Evolutionary conservation across 805 yeast species (phyloP), one percentile per base, ranked within the genome.

Genomic region (Kazachstania africana): DNA sequence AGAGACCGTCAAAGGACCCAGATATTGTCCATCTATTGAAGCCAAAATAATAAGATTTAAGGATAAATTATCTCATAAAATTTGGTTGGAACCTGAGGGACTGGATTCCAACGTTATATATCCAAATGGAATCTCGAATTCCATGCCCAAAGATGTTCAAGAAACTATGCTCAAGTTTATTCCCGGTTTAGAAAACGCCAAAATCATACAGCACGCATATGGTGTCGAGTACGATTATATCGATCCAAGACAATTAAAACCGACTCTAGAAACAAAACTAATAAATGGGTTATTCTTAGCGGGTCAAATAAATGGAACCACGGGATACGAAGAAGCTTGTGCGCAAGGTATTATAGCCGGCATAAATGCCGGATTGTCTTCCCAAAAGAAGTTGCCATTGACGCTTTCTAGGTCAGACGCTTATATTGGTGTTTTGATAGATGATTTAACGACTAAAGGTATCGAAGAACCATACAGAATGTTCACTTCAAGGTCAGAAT

Each of bases 221-320:
- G 99, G 99, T n/a, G 98, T 91, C 2, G 98, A 91, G 55, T 91
- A 91, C 51, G 98, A 91, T 49, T 91, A 83, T 52, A 78, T 91
- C 18, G 95, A 91, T 48, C 98, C 99, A 2, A 67, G 94, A 40
- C 95, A 87, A 48, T 63, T 91, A 34, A 66, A 66, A 33, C 68
- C 65, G 27, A 80, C 93, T 0, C 57, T 91, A 28, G 95, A 88
- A 48, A 83, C 97, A 0, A 85, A 83, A 45, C 55, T 69, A 3
- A 73, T 91, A 2, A 58, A 66, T 8, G 96, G 96, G 0, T 57
- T 91, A 23, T 91, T 60, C 52, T 61, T 91, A 27, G 99, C 98
- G 0, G 99, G 99, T 1, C 99, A 91, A 55, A 91, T 91, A 26
- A 91, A 91, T 50, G 99, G 99, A 21, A 91, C 99, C 0, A 91